Evolutionary conservation across 2,329 filamentous ascomycete species (phyloP).

Genomic region (Domatiomyces globalis): DNA sequence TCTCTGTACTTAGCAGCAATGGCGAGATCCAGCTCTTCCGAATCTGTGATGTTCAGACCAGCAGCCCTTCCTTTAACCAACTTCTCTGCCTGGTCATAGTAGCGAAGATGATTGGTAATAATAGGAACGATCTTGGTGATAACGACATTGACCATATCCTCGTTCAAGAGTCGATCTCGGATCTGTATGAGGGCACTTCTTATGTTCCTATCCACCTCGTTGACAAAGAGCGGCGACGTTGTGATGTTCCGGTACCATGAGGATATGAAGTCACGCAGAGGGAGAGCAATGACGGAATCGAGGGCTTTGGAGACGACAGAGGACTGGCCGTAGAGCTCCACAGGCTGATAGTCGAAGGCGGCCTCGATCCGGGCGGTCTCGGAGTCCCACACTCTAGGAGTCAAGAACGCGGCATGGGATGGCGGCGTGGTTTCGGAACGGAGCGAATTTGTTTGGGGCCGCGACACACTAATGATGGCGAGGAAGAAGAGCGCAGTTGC

Average conservation of each 20-base stretch:
- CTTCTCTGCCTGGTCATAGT: constrained; percentile 82
- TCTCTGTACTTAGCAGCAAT: constrained; percentile 90
- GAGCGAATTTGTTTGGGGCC: constrained; percentile 25
- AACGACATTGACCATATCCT: constrained; percentile 72
- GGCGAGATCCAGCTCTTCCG: constrained; percentile 85
- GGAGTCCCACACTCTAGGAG: constrained; percentile 49
- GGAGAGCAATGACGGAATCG: constrained; percentile 61
- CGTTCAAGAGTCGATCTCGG: constrained; percentile 54
- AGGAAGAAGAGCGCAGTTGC: constrained; percentile 43
- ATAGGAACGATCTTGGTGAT: constrained; percentile 77
- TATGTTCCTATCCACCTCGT: constrained; percentile 73
- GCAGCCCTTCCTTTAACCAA: constrained; percentile 75
- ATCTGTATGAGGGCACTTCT: constrained; percentile 58
- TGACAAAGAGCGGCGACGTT: constrained; percentile 60
- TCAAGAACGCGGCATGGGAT: constrained; percentile 41
- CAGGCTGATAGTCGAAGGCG: constrained; percentile 52
- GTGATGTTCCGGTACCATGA: constrained; percentile 86
- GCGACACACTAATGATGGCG: constrained; percentile 35
- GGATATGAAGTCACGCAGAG: constrained; percentile 70
- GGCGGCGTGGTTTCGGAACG: constrained; percentile 31
- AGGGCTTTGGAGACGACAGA: constrained; percentile 65
- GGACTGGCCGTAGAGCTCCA: constrained; percentile 60
- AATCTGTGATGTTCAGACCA: constrained; percentile 82
- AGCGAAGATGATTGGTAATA: constrained; percentile 72
- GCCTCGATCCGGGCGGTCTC: constrained; percentile 54